Conservation (phyloP, 768 basidiomycete species). For the Tephrocybe sp. region DNA sequence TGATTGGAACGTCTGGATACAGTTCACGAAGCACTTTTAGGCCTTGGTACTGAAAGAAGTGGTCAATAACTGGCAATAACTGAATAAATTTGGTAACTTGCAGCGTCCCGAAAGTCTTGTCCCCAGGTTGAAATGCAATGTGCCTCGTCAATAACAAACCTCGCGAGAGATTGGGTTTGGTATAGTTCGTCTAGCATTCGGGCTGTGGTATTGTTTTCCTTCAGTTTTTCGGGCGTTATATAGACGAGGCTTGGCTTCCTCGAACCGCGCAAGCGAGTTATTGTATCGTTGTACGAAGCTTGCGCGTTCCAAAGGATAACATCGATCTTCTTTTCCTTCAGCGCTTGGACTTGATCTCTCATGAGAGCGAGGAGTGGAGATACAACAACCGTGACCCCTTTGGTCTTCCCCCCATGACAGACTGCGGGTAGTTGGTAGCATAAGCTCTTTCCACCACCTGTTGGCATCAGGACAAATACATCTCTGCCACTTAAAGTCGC, state of each 20-base stretch:
- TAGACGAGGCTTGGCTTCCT: slow-evolving; percentile 74
- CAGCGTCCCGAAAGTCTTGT: slow-evolving; percentile 85
- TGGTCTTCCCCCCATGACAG: slow-evolving; percentile 66
- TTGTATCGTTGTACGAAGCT: slow-evolving; percentile 38
- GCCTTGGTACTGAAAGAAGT: slow-evolving; percentile 57
- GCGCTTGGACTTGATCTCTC: slow-evolving; percentile 78
- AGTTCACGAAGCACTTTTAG: slow-evolving; percentile 68
- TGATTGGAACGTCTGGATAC: slow-evolving; percentile 84
- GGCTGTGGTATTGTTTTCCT: slow-evolving; percentile 56
- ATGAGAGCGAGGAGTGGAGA: slow-evolving; percentile 89
- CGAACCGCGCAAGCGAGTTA: slow-evolving; percentile 41
- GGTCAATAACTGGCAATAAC: background rate
- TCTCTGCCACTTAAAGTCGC: slow-evolving; percentile 80
- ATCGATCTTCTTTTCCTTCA: slow-evolving; percentile 64
- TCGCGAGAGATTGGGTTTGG: slow-evolving; percentile 56
- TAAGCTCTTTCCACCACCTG: slow-evolving; percentile 89
- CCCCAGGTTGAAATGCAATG: slow-evolving; percentile 97
- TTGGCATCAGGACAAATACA: slow-evolving; percentile 95
- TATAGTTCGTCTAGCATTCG: slow-evolving; percentile 61
- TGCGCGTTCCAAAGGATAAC: slow-evolving; percentile 71
- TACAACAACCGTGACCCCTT: slow-evolving; percentile 86
- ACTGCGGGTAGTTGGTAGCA: slow-evolving; percentile 92
- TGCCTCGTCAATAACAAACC: slow-evolving; percentile 96
- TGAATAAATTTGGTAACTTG: slow-evolving; percentile 32
- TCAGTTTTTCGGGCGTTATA: slow-evolving; percentile 89